Base-by-base conservation (phyloP, 257 asterid genomes). In the Primulina tabacum region DNA sequence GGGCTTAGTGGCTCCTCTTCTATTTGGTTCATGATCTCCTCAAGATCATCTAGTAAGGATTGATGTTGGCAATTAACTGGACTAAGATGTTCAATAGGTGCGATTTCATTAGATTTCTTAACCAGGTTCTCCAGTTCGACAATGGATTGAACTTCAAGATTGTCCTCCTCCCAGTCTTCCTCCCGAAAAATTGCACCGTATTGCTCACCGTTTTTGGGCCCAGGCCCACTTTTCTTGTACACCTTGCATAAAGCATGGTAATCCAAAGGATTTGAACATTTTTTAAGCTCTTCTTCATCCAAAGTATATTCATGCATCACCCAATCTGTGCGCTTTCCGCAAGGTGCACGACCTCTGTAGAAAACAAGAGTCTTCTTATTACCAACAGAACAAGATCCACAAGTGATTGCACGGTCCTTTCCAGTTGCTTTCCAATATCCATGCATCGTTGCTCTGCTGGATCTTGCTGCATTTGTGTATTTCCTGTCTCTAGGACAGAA, bases 371-470 rank as follows among this genome's bases (percentile, higher is more conserved):
- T 94, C 82, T 94, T 94, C 86, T 94, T 94, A 0, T 85, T 5
- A 53, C 99, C 99, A 63, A 90, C 97, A 11, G 83, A 65, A 55
- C 96, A 91, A 38, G 91, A 75, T 50, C 83, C 83, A 71, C 82
- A 82, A 2, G 79, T 64, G 75, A 94, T 91, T 30, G 57, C 76
- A 8, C 99, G 95, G 69, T 91, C 97, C 76, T 85, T 94, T 14
- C 99, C 99, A n/a, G 99, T 94, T 37, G 89, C 94, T 82, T 94
- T 94, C 99, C 97, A 94, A 24, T 94, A 89, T 30, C 99, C 99
- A 21, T 85, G 85, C 75, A 80, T 85, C 26, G 95, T 87, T 0
- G 86, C 97, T 66, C 97, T 82, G 55, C 81, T 91, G 32, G 96
- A 85, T 82, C 99, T 86, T 59, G 87, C 91, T 30, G 90, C 96